Conservation (phyloP, 768 basidiomycete species). For the Boletus reticuloceps region DNA sequence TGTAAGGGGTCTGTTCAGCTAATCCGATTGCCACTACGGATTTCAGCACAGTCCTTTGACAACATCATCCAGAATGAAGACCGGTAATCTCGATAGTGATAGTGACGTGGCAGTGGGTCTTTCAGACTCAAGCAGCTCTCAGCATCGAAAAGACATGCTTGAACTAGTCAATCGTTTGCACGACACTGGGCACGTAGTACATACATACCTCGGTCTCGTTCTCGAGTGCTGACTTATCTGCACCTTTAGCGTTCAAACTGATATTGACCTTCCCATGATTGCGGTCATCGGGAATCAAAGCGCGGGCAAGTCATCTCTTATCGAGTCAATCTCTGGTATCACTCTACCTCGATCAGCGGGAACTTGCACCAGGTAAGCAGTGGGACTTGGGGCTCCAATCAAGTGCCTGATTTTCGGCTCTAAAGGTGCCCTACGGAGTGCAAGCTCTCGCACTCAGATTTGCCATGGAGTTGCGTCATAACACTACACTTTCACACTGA, state of each 20-base stretch:
- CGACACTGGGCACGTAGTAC: constrained; percentile 55
- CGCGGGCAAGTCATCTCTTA: not conserved
- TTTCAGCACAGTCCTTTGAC: too few relatives aligned
- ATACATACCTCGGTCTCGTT: not conserved
- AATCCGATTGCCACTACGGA: too few relatives aligned
- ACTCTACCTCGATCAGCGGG: not conserved
- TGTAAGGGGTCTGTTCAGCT: too few relatives aligned
- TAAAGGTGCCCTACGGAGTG: constrained; percentile 1
- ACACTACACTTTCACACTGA: not conserved
- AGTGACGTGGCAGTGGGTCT: constrained; percentile 42
- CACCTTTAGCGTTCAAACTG: not conserved
- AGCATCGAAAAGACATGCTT: constrained; percentile 52
- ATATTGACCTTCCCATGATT: constrained; percentile 3
- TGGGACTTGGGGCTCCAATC: too few relatives aligned
- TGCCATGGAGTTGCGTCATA: not conserved
- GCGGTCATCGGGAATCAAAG: constrained; percentile 1
- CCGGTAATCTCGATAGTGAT: not conserved
- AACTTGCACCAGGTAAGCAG: not conserved
- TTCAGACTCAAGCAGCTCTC: constrained; percentile 49
- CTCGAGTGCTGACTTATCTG: too few relatives aligned
- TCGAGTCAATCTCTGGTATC: constrained; percentile 1
- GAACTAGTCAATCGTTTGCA: constrained; percentile 57
- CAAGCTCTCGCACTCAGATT: not conserved
- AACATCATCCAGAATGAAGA: not conserved
- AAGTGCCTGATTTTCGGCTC: not conserved